A percentile compares a stretch with the other conserved stretches of the same genome.
These are phyloP conservation scores for Monotropa hypopitys DNA, from an alignment of 179 eudicot species.

Conservation along the genomic window DNA sequence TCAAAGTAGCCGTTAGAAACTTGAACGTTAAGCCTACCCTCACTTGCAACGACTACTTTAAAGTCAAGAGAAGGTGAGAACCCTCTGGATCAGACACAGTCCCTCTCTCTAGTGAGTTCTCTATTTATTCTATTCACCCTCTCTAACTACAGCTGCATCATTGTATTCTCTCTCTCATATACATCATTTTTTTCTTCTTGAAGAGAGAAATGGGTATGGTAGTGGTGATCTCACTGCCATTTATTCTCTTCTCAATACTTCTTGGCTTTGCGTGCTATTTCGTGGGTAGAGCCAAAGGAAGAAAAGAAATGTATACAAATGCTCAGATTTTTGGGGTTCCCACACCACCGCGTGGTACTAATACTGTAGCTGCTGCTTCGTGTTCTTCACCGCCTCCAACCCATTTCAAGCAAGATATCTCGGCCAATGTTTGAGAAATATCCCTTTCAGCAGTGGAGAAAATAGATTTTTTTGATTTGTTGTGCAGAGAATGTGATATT, in stretches of 20 bases:
- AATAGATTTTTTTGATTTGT: not conserved
- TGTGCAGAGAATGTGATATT: not conserved
- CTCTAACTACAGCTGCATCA: not conserved
- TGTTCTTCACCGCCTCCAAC: constrained; percentile 23
- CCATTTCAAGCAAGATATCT: constrained; percentile 12
- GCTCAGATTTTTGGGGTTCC: constrained; percentile 48
- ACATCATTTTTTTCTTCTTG: not conserved
- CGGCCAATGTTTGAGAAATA: constrained; percentile 13
- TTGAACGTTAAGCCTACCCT: constrained; percentile 11
- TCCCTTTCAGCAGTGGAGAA: not conserved
- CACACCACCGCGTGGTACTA: constrained; percentile 43
- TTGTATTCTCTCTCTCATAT: not conserved
- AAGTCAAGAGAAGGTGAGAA: not conserved
- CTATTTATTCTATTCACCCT: not conserved
- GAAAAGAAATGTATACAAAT: constrained; percentile 36
- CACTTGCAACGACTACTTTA: not conserved
- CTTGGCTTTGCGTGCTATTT: constrained; percentile 68
- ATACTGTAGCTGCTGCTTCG: constrained; percentile 12
- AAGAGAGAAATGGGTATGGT: constrained; percentile 45
- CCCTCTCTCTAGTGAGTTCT: not conserved
- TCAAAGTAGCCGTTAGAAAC: constrained; percentile 9
- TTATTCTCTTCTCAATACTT: constrained; percentile 42
- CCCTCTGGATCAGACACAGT: not conserved
- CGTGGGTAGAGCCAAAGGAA: constrained; percentile 56
- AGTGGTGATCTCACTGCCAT: constrained; percentile 59